A percentile compares a stretch with the other conserved stretches of the same genome.
phyloP scores from a whole-genome alignment of 2,329 filamentous ascomycete species.

The Penicillium sp. region DNA sequence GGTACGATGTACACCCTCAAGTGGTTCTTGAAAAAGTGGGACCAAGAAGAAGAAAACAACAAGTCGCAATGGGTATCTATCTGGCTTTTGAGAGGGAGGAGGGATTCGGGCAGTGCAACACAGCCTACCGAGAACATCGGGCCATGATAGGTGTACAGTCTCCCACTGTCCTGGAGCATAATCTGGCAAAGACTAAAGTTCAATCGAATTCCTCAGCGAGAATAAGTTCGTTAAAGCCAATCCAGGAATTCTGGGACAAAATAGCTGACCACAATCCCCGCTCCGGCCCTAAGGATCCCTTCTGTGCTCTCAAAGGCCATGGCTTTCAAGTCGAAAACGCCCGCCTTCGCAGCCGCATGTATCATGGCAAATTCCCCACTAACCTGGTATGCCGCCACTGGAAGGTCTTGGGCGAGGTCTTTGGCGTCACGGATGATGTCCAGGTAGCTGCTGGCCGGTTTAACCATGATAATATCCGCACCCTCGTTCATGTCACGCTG shows the following conservation, averaged over 20 bases:
- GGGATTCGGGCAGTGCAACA: background rate
- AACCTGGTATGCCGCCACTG: slow-evolving; percentile 94
- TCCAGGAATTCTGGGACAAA: slow-evolving; percentile 79
- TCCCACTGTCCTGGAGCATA: background rate
- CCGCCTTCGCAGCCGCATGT: slow-evolving; percentile 89
- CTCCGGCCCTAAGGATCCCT: slow-evolving; percentile 88
- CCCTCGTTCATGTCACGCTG: slow-evolving; percentile 87
- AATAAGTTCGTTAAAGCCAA: slow-evolving; percentile 49
- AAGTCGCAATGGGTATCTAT: background rate
- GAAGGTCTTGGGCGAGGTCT: slow-evolving; percentile 86
- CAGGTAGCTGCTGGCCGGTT: slow-evolving; percentile 91
- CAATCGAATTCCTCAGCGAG: background rate
- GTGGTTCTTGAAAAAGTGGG: background rate
- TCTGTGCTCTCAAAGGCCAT: slow-evolving; percentile 96
- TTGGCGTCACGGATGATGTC: slow-evolving; percentile 98
- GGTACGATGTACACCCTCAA: background rate
- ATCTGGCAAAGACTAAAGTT: background rate
- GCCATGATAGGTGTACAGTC: background rate
- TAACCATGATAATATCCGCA: slow-evolving; percentile 98
- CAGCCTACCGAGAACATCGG: background rate
- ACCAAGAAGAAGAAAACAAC: background rate
- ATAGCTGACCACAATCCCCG: slow-evolving; percentile 90
- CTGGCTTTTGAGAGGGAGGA: background rate
- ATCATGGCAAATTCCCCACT: slow-evolving; percentile 98
- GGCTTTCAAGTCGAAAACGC: slow-evolving; percentile 89